Base-by-base conservation (phyloP, 1,284 basidiomycete genomes). In the Testicularia cyperi region DNA sequence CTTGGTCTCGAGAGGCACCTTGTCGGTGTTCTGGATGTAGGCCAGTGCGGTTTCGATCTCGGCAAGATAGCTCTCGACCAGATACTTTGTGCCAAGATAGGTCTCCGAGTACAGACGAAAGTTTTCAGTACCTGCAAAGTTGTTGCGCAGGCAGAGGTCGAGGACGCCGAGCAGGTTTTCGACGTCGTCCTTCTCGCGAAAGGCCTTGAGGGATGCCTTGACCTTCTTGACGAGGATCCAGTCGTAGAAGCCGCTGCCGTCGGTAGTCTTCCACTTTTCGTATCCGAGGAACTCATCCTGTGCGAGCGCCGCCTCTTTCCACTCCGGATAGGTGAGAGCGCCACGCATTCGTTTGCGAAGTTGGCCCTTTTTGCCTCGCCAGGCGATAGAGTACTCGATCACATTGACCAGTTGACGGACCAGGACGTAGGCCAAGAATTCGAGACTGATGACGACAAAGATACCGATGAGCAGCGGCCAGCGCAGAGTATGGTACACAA, bases 61-160 rank as follows among this genome's bases (percentile, higher is more conserved):
- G 24, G 58, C 48, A 15, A 69, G 40, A 34, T 70, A 72, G 44
- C 61, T 55, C 39, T 71, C 71, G 12, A 73, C 55, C 16, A 73
- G 33, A 20, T 65, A 56, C 53, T 75, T 75, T n/a, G 71, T 69
- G 24, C 68, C 69, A 18, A 55, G 71, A 80, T 73, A 72, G 86
- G 90, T 82, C 90, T 77, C 88, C 76, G 88, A 90, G 75, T 96
- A 96, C 42, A 96, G 79, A 68, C 90, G 86, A 48, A 87, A 80
- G 38, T 88, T 91, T 78, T 97, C 94, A 0, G 90, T 86, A 0
- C 91, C 95, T 8, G 90, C 95, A 80, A 97, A 99, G 78, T 97
- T 97, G 39, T 86, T 85, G 44, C 92, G 83, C 32, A 97, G 82
- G 70, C 91, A 97, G 1, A 92, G 88, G 68, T 95, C 90, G 25